Evolutionary conservation across 2,329 filamentous ascomycete species (phyloP).

Genomic region (Coleophoma crateriformis): DNA sequence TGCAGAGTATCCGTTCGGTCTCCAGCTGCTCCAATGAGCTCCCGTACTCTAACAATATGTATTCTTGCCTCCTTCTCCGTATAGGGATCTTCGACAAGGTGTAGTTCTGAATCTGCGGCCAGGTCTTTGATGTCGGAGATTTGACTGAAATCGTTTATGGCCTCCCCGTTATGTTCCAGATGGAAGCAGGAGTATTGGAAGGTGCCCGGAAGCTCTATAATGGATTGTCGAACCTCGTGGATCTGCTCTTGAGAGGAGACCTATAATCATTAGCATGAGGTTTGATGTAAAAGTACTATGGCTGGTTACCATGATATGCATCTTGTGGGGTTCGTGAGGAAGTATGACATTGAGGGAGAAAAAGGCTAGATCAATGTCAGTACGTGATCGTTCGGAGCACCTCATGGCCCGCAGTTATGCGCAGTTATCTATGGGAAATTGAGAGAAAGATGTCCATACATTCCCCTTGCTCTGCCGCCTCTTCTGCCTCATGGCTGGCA

Average conservation of each 20-base stretch:
- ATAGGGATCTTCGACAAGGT: constrained; percentile 88
- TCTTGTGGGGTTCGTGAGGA: constrained; percentile 72
- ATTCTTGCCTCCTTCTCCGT: constrained; percentile 97
- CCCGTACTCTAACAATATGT: constrained; percentile 84
- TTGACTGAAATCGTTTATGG: constrained; percentile 92
- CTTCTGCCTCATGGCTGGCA: constrained; percentile 16
- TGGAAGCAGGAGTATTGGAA: constrained; percentile 99
- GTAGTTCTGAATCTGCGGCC: constrained; percentile 69
- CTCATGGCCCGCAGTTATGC: background rate
- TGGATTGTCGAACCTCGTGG: constrained; percentile 92
- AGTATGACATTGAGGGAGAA: constrained; percentile 70
- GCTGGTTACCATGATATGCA: constrained; percentile 73
- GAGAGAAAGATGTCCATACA: constrained; percentile 15
- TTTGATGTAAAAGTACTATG: constrained; percentile 4
- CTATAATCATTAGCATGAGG: constrained; percentile 37
- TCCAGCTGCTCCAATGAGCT: constrained; percentile 87
- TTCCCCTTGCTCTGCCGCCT: constrained; percentile 21
- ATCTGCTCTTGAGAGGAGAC: constrained; percentile 92
- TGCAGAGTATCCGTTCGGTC: constrained; percentile 83
- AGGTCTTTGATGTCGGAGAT: constrained; percentile 84
- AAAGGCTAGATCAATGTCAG: constrained; percentile 35
- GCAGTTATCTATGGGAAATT: background rate
- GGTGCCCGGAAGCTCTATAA: constrained; percentile 87
- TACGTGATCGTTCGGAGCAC: background rate
- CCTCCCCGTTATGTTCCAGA: constrained; percentile 81